Evolutionary conservation across 1,284 basidiomycete species (phyloP).

Genomic region (Moesziomyces sp.): DNA sequence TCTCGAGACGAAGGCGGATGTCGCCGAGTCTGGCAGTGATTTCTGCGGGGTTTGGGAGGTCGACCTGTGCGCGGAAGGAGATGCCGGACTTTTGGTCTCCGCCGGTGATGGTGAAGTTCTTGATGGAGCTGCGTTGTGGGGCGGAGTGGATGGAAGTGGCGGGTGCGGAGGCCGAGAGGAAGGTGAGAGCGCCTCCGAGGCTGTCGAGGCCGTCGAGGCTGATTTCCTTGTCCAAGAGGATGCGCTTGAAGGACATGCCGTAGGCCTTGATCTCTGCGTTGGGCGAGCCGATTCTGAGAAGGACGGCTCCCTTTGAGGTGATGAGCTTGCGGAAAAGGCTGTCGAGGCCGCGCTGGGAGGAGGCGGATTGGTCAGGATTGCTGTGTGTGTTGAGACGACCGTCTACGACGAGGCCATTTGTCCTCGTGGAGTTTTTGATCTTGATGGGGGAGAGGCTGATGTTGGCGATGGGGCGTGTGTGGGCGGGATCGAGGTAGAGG

Average conservation of each 20-base stretch:
- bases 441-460: constrained; percentile 32
- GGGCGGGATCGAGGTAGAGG: constrained; percentile 27
- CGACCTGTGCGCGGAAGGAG: constrained; percentile 35
- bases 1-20: constrained; percentile 23
- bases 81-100: constrained; percentile 48
- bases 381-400: constrained; percentile 7
- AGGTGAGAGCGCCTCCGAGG: constrained; percentile 46
- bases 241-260: constrained; percentile 48
- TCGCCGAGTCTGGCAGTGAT: constrained; percentile 26
- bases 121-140: constrained; percentile 22
- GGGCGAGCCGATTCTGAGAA: constrained; percentile 21
- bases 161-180: background rate
- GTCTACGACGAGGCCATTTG: constrained; percentile 22
- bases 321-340: constrained; percentile 28
- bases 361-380: background rate
- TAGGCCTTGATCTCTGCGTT: constrained; percentile 52
- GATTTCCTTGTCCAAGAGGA: constrained; percentile 47
- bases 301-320: constrained; percentile 6
- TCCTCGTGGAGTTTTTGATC: constrained; percentile 24
- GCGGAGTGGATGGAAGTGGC: background rate
- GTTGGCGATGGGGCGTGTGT: constrained; percentile 20
- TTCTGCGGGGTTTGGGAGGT: constrained; percentile 40
- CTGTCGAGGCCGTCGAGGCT: constrained; percentile 34
- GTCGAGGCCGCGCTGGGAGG: constrained; percentile 14
- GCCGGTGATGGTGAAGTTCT: constrained; percentile 38